These are phyloP conservation scores for Choiromyces venosus DNA, from an alignment of 495 filamentous ascomycete genomes.

Conservation along the genomic window DNA sequence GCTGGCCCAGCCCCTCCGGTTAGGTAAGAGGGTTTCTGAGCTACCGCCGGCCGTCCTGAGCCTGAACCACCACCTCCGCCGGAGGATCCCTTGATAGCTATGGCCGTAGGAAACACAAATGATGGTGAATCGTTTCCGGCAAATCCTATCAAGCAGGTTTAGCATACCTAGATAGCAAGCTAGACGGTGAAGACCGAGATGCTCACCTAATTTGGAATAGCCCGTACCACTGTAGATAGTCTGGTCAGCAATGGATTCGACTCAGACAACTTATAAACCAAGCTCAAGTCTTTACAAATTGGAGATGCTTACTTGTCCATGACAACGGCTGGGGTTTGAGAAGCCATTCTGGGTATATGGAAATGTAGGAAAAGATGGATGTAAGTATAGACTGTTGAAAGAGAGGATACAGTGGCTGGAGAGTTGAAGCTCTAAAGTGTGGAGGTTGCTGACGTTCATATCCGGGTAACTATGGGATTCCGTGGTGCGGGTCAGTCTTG, in stretches of 20 bases:
- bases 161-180: conserved; percentile 36
- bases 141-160: conserved; percentile 61
- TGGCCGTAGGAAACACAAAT: conserved; percentile 97
- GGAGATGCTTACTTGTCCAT: conserved; percentile 92
- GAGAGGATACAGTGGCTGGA: not conserved
- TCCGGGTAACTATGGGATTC: not conserved
- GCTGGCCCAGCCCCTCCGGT: conserved; percentile 78
- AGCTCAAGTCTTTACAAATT: not conserved
- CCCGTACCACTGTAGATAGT: conserved; percentile 75
- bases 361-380: not conserved
- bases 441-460: not conserved
- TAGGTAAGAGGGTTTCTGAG: conserved; percentile 89
- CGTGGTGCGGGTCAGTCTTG: not conserved
- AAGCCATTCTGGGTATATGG: conserved; percentile 59
- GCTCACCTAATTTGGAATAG: conserved; percentile 91
- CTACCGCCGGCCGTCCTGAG: conserved; percentile 80
- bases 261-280: conserved; percentile 15
- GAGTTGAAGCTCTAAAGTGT: not conserved
- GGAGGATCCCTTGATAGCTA: conserved; percentile 81
- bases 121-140: conserved; percentile 98
- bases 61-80: conserved; percentile 63
- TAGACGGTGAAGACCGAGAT: not conserved
- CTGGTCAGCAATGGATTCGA: conserved; percentile 10
- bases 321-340: conserved; percentile 99
- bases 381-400: not conserved